phyloP scores from a whole-genome alignment of 345 rosid species.

The Excoecaria cochinchinensis region DNA sequence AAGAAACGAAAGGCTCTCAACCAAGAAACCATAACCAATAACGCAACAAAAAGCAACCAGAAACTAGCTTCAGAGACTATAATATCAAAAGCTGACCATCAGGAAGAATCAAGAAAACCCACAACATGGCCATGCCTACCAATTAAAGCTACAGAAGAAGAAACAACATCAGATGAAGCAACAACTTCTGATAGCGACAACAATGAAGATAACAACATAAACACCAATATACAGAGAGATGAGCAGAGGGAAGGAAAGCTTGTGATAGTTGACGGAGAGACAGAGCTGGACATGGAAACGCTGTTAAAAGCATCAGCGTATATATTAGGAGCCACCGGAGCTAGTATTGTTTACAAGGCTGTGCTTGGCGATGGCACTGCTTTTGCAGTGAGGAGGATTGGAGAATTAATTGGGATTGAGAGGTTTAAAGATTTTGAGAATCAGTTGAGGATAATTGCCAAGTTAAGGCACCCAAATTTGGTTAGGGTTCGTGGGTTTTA shows the following conservation, averaged over 20 bases:
- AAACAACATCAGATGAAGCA: slow-evolving; percentile 32
- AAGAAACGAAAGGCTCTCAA: slow-evolving; percentile 44
- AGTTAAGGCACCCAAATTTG: slow-evolving; percentile 72
- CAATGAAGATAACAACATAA: slow-evolving; percentile 24
- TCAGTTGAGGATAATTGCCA: slow-evolving; percentile 59
- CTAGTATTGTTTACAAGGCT: slow-evolving; percentile 81
- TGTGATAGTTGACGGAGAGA: slow-evolving; percentile 67
- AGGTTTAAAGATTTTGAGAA: slow-evolving; percentile 70
- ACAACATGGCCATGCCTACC: slow-evolving; percentile 55
- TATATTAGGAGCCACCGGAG: slow-evolving; percentile 58
- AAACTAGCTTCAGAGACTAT: slow-evolving; percentile 28
- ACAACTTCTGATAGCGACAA: slow-evolving; percentile 65
- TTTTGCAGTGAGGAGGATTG: slow-evolving; percentile 84
- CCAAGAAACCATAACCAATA: neutral
- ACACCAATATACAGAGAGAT: neutral
- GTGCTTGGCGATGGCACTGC: slow-evolving; percentile 66
- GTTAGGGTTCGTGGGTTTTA: slow-evolving; percentile 70
- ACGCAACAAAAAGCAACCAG: slow-evolving; percentile 23
- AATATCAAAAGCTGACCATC: slow-evolving; percentile 17
- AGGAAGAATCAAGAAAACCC: slow-evolving; percentile 32
- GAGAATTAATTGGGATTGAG: slow-evolving; percentile 47
- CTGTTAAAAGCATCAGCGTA: slow-evolving; percentile 84
- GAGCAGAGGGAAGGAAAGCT: slow-evolving; percentile 41
- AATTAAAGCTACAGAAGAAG: slow-evolving; percentile 41
- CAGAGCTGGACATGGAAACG: slow-evolving; percentile 66